Evolutionary conservation across 129 eudicot species (phyloP).

Genomic region (Helianthus tuberosus): DNA sequence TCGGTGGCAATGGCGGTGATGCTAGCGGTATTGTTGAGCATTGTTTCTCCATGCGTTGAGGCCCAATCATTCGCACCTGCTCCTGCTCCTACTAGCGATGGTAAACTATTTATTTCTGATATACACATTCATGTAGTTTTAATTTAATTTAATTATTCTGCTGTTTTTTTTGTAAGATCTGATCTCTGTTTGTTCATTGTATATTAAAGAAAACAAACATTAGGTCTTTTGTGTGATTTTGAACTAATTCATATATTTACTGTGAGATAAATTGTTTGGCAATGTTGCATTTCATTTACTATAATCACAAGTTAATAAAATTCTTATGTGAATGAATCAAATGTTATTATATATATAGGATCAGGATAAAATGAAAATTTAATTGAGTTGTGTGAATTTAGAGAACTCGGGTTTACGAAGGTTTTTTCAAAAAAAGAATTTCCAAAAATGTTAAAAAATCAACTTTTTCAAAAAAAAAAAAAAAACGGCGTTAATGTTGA

Average conservation of each 20-base stretch:
- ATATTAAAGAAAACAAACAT: neutral
- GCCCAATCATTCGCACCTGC: conserved; percentile 44
- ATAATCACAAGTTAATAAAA: neutral
- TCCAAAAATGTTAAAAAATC: too few species aligned
- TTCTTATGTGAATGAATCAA: neutral
- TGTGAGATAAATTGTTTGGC: neutral
- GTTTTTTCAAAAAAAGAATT: too few species aligned
- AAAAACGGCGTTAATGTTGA: too few species aligned
- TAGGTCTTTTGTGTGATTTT: conserved; percentile 1
- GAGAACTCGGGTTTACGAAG: too few species aligned
- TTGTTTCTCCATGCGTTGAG: conserved; percentile 37
- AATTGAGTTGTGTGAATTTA: too few species aligned
- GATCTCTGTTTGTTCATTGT: neutral
- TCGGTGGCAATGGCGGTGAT: conserved; percentile 22
- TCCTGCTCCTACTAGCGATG: conserved; percentile 61
- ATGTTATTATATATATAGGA: neutral
- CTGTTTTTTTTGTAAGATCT: neutral
- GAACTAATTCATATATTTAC: neutral
- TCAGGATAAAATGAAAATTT: too few species aligned
- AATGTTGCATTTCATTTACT: neutral
- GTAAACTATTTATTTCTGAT: conserved; percentile 30
- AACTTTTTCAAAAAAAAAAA: too few species aligned
- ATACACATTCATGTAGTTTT: conserved; percentile 7
- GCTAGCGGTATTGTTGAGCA: conserved; percentile 29
- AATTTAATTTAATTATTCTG: neutral